Evolutionary conservation across 2,329 filamentous ascomycete genomes (phyloP), one percentile per base, ranked within the genome.

Genomic region (Diaporthe vexans): DNA sequence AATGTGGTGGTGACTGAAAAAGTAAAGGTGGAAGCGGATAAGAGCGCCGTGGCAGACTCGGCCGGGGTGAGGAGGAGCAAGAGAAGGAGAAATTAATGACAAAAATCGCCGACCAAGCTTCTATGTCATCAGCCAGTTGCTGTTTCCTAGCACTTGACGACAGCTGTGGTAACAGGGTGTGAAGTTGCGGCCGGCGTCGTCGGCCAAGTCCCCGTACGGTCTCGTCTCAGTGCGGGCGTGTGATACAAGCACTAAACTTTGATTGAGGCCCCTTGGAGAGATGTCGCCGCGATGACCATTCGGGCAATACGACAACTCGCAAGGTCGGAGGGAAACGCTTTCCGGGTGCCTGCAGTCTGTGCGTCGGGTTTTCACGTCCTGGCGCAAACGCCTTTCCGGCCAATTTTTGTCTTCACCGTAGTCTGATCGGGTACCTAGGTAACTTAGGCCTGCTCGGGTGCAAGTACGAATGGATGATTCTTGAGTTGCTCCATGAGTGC

Each of bases 1-100:
- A 40, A 7, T 3, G 67, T 71, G 17, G 65, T 68, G 5, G 76
- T 73, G 40, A 63, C 77, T 26, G 57, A 73, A 21, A 76, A 56
- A 9, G 68, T 77, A 11, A 78, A 77, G 48, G 70, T 78, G 17
- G 54, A 78, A 15, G 72, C 73, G 43, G 71, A 76, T 7, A 58
- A 24, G n/a, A 54, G 43, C 19, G 17, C 21, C 17, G 48, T 11
- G 26, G 0, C 3, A 71, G 29, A 26, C 11, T n/a, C 33, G 15
- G 33, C 40, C 4, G 29, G 54, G 40, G 52, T n/a, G 11, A 63
- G 70, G 48, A 29, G 70, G n/a, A 65, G 70, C 29, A 72, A 72
- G 24, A 72, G 70, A 26, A 63, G 40, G 21, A 70, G 9, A 40
- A 29, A 15, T 26, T 40, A 15, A 68, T 68, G 8, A 17, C 21